Percentiles rank a stretch among this genome's conserved stretches.
phyloP scores from a whole-genome alignment of 352 stramenopile species.

The Phytophthora fragariaefolia region DNA sequence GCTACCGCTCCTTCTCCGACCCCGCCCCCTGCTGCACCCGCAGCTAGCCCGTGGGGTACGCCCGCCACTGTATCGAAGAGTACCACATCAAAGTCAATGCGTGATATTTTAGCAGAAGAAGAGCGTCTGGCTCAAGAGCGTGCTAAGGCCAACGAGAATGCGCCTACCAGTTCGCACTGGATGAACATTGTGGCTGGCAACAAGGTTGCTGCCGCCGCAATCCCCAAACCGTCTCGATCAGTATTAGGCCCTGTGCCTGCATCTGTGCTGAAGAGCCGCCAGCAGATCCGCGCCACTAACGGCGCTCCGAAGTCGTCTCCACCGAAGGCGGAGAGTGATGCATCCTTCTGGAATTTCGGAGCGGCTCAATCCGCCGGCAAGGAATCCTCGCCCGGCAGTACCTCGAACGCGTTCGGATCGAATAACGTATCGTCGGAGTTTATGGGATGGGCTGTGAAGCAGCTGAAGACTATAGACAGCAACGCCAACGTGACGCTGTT shows the following conservation, averaged over 20 bases:
- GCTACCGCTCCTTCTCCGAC: conserved; percentile 9
- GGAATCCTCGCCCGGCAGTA: conserved; percentile 18
- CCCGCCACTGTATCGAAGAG: conserved; percentile 38
- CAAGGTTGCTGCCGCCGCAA: conserved; percentile 46
- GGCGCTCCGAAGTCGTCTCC: conserved; percentile 42
- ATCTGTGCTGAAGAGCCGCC: conserved; percentile 82
- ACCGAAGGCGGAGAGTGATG: conserved; percentile 63
- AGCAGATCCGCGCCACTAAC: conserved; percentile 57
- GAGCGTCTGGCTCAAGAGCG: conserved; percentile 77
- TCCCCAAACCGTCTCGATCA: conserved; percentile 59
- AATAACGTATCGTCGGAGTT: conserved; percentile 70
- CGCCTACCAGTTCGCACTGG: conserved; percentile 71
- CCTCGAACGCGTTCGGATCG: conserved; percentile 58
- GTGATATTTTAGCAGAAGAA: conserved; percentile 85
- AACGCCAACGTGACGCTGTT: conserved; percentile 88
- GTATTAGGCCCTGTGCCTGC: conserved; percentile 75
- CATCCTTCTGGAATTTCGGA: conserved; percentile 89
- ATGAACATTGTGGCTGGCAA: conserved; percentile 86
- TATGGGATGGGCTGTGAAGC: conserved; percentile 81
- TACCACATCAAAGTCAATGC: conserved; percentile 61
- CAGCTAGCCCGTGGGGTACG: conserved; percentile 59
- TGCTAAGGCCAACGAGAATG: conserved; percentile 52
- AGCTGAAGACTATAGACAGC: conserved; percentile 78
- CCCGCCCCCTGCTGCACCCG: conserved; percentile 27
- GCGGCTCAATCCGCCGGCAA: conserved; percentile 43